These are phyloP conservation scores for Colletotrichum aenigma DNA, from an alignment of 2,329 filamentous ascomycete species.

Conservation along the genomic window DNA sequence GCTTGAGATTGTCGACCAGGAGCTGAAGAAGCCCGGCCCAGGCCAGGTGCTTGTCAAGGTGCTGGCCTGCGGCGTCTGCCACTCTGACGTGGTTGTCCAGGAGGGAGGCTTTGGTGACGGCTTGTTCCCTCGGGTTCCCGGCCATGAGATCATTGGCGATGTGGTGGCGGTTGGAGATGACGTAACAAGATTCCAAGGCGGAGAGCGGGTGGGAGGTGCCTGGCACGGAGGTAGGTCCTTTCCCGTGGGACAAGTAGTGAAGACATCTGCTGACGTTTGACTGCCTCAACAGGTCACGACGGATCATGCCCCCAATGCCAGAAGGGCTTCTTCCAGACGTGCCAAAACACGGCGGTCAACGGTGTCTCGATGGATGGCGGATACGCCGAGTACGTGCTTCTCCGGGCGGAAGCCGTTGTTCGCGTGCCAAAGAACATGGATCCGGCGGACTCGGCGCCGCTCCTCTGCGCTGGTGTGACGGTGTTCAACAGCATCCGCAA, in stretches of 20 bases:
- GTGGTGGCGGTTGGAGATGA: constrained; percentile 64
- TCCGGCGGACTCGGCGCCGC: constrained; percentile 58
- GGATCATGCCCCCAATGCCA: constrained; percentile 66
- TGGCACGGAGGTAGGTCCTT: constrained; percentile 66
- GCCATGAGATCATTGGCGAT: constrained; percentile 75
- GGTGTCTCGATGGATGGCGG: constrained; percentile 71
- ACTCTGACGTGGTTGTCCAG: constrained; percentile 59
- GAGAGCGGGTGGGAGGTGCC: constrained; percentile 67
- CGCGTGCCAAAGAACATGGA: constrained; percentile 57
- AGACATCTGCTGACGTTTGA: neutral
- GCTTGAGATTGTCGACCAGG: constrained; percentile 62
- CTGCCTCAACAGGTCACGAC: constrained; percentile 57
- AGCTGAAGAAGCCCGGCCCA: constrained; percentile 58
- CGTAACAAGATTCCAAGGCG: constrained; percentile 60
- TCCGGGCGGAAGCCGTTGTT: constrained; percentile 65
- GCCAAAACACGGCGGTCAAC: constrained; percentile 65
- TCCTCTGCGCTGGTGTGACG: constrained; percentile 70
- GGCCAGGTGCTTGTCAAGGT: constrained; percentile 74
- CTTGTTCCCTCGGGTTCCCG: constrained; percentile 65
- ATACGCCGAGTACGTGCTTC: constrained; percentile 66
- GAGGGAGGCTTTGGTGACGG: constrained; percentile 53
- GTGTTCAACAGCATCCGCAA: constrained; percentile 65
- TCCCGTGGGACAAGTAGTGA: neutral
- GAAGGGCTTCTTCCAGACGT: constrained; percentile 70
- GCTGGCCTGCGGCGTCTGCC: constrained; percentile 74